phyloP scores from a whole-genome alignment of 257 asterid species.

The Fraxinus quadrangulata region DNA sequence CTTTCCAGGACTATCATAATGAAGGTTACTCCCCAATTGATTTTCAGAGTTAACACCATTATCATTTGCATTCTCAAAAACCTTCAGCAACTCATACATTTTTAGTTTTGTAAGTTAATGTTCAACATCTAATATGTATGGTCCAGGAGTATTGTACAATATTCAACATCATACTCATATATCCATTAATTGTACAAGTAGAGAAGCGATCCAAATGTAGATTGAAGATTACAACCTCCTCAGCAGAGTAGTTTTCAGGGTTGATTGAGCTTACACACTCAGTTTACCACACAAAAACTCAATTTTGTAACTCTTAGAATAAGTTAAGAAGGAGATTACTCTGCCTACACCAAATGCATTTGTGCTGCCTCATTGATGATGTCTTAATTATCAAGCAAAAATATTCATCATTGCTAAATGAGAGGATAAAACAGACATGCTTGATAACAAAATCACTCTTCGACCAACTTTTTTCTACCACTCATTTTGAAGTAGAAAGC shows the following conservation, averaged over 20 bases:
- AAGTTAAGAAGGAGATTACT: background rate
- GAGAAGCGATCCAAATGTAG: background rate
- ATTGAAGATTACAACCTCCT: background rate
- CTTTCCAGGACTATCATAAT: background rate
- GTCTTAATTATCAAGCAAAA: slow-evolving; percentile 7
- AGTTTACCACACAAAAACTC: background rate
- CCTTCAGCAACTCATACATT: background rate
- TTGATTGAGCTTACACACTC: background rate
- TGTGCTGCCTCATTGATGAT: background rate
- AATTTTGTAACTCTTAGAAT: background rate
- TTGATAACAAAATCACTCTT: background rate
- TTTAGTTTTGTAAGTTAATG: background rate
- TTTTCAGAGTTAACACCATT: background rate
- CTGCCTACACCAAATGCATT: background rate
- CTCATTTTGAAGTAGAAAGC: slow-evolving; percentile 9
- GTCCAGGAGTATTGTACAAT: background rate
- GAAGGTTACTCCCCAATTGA: background rate
- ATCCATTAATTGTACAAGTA: background rate
- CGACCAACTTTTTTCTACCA: background rate
- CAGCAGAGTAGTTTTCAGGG: background rate
- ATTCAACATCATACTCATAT: background rate
- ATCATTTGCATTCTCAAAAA: background rate
- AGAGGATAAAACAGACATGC: background rate
- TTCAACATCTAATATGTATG: background rate
- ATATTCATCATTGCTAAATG: slow-evolving; percentile 2